Conservation (phyloP, 2,329 filamentous ascomycete genomes). For the Botrytis hyacinthi region DNA sequence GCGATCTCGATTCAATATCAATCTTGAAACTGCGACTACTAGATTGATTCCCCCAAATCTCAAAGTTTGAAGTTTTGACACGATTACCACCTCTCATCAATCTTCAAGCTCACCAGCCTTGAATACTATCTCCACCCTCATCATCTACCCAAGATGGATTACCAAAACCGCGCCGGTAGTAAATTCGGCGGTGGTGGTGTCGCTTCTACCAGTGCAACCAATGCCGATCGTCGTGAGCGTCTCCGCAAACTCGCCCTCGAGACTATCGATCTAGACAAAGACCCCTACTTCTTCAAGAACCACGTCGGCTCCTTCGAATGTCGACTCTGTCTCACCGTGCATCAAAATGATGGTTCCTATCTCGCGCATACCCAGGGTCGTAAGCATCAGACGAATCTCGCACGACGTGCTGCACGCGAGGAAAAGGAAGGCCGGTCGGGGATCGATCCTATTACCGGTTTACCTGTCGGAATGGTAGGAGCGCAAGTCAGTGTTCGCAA, state of each 20-base stretch:
- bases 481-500: slow-evolving; percentile 61
- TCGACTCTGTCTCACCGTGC: slow-evolving; percentile 91
- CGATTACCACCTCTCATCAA: neutral
- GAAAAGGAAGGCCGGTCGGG: slow-evolving; percentile 76
- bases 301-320: slow-evolving; percentile 98
- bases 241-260: slow-evolving; percentile 97
- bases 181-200: slow-evolving; percentile 98
- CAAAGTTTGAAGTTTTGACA: neutral
- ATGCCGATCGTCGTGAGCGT: slow-evolving; percentile 94
- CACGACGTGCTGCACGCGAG: slow-evolving; percentile 91
- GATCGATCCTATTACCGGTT: slow-evolving; percentile 64
- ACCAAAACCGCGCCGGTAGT: slow-evolving; percentile 90
- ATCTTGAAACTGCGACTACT: neutral
- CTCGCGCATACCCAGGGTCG: slow-evolving; percentile 97
- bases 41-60: neutral
- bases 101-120: slow-evolving; percentile 1
- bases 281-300: slow-evolving; percentile 99
- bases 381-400: slow-evolving; percentile 98
- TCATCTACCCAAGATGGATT: slow-evolving; percentile 55
- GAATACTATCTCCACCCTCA: neutral
- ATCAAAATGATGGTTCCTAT: slow-evolving; percentile 98
- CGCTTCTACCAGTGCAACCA: slow-evolving; percentile 87
- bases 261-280: slow-evolving; percentile 98
- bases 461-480: slow-evolving; percentile 74
- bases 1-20: neutral